Base-by-base conservation (phyloP, 257 asterid genomes). In the Fraxinus anomala region DNA sequence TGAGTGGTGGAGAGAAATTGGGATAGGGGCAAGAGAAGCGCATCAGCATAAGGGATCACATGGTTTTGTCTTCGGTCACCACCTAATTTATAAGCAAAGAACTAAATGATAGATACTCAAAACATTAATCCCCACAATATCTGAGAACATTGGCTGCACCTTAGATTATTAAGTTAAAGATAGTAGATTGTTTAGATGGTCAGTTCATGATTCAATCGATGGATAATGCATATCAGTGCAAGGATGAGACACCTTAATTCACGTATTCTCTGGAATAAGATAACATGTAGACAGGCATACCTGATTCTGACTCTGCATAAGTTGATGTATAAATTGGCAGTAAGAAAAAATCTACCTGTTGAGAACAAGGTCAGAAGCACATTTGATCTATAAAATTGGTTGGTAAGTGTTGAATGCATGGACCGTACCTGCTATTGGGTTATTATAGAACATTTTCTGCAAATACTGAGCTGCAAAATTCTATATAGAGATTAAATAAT, bases 81-180 rank as follows among this genome's bases (percentile, higher is more conserved):
- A 24, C 34, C 34, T 23, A 63, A 63, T 63, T 16, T 11, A 24
- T 63, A 76, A 34, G 77, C 76, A 68, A 44, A 23, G 34, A 49
- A 49, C 61, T 16, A 49, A 16, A 0, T 14, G 61, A 49, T 40
- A 9, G 7, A 49, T 49, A 16, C 7, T 49, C 23, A 17, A 17
- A 49, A 49, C 61, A 49, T 49, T 16, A 16, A 3, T 49, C 61
- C 19, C 47, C 44, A 39, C 44, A 39, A 39, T 39, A 9, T 39
- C 1, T 39, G 14, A 8, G 12, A 40, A 40, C 47, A 49, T 13
- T 49, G 23, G 61, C 61, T 49, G 5, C n/a, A 49, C 19, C 61
- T 49, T 49, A 49, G 61, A 49, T 49, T 49, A 13, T 49, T 49
- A 49, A 49, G 61, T 14, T 7, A 49, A 16, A 49, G 61, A 16